Percentiles rank a stretch among this genome's conserved stretches.
Conservation (phyloP, 176 grass and related monocot genomes). For the Triticum monococcum region DNA sequence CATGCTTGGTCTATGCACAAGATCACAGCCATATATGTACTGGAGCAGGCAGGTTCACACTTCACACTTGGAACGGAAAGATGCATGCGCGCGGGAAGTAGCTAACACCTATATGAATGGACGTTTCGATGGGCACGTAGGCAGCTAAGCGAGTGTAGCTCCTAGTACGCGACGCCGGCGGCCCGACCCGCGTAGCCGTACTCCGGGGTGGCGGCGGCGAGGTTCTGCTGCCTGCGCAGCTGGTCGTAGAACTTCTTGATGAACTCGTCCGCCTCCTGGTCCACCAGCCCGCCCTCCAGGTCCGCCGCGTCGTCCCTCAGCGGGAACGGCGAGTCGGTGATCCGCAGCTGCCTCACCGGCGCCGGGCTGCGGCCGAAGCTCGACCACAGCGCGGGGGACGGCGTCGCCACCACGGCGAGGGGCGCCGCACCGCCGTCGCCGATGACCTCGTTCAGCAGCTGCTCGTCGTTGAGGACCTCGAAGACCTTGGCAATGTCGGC, state of each 20-base stretch:
- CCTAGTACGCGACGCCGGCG: conserved; percentile 40
- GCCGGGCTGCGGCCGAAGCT: conserved; percentile 64
- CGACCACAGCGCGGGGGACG: conserved; percentile 43
- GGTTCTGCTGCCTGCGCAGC: conserved; percentile 58
- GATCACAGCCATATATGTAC: neutral
- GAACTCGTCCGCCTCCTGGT: conserved; percentile 68
- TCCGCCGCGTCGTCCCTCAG: conserved; percentile 35
- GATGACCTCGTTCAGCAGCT: neutral
- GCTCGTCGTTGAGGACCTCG: conserved; percentile 65
- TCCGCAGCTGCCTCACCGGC: conserved; percentile 58
- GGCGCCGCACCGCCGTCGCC: neutral
- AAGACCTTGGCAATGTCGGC: conserved; percentile 67
- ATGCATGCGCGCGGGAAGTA: neutral
- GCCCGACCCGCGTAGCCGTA: conserved; percentile 25
- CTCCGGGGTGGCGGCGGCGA: conserved; percentile 46
- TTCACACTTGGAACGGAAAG: conserved; percentile 17
- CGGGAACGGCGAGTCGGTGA: conserved; percentile 89
- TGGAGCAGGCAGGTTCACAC: neutral
- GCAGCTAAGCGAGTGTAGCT: neutral
- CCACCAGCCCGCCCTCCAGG: conserved; percentile 23
- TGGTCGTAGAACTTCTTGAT: conserved; percentile 73
- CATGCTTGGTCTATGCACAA: conserved; percentile 34
- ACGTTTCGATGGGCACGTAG: neutral
- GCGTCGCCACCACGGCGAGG: conserved; percentile 29
- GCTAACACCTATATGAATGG: neutral